Evolutionary conservation across 1,139 yeast species (phyloP).

Genomic region (Taphrina communis): DNA sequence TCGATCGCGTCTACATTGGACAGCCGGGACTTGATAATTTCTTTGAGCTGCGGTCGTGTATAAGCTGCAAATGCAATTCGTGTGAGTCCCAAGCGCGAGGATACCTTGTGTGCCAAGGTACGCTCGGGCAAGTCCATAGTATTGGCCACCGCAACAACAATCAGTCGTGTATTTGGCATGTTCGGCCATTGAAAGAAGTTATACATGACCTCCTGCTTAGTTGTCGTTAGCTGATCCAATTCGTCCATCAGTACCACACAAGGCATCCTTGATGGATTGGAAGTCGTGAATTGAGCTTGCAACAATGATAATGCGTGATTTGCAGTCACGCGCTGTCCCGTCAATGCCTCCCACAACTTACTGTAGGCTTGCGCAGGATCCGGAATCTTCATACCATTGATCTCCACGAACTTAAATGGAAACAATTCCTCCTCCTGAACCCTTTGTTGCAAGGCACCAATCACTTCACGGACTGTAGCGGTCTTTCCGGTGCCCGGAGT

Average conservation of each 20-base stretch:
- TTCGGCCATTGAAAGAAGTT: constrained; percentile 98
- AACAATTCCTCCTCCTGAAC: constrained; percentile 58
- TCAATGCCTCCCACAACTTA: constrained; percentile 74
- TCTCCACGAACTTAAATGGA: constrained; percentile 76
- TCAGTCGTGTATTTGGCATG: constrained; percentile 72
- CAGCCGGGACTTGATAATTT: constrained; percentile 74
- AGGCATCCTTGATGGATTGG: constrained; percentile 49
- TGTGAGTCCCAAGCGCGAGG: constrained; percentile 87
- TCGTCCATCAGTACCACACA: constrained; percentile 87
- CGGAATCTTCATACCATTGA: constrained; percentile 85
- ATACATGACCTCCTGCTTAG: constrained; percentile 86
- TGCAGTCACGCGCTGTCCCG: constrained; percentile 67
- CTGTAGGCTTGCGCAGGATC: constrained; percentile 89
- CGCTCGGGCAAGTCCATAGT: constrained; percentile 98
- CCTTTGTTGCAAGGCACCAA: constrained; percentile 63
- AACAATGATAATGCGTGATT: constrained; percentile 66
- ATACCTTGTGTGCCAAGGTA: constrained; percentile 80
- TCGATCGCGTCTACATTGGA: constrained; percentile 57
- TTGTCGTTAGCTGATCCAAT: constrained; percentile 86
- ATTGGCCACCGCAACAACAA: constrained; percentile 93
- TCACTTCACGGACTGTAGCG: constrained; percentile 86
- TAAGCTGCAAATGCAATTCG: constrained; percentile 90
- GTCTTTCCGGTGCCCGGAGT: constrained; percentile 99
- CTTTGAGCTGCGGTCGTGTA: constrained; percentile 75
- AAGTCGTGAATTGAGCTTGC: constrained; percentile 60